A percentile compares a stretch with the other conserved stretches of the same genome.
phyloP scores from a whole-genome alignment of 441 rosid species.

The Pelargonium australe region DNA sequence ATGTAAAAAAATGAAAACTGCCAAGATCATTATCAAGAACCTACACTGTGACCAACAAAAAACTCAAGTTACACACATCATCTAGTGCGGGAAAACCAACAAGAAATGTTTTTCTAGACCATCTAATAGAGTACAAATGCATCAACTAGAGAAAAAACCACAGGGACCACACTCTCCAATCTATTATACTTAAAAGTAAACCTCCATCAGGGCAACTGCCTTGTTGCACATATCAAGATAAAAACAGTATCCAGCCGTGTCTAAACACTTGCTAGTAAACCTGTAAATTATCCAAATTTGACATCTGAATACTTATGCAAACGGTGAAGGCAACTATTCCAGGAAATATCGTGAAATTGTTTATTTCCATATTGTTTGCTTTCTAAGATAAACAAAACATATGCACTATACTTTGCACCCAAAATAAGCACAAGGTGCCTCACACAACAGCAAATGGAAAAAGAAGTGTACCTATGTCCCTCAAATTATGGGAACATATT shows the following conservation, averaged over 20 bases:
- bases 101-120: background rate
- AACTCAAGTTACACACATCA: background rate
- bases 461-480: background rate
- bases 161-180: background rate
- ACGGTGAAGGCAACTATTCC: background rate
- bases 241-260: background rate
- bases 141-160: background rate
- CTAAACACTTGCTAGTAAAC: background rate
- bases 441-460: background rate
- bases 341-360: slow-evolving; percentile 5
- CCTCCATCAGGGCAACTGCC: background rate
- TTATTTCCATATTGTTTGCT: background rate
- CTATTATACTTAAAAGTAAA: background rate
- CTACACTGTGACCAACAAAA: background rate
- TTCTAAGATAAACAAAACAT: slow-evolving; percentile 2
- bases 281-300: too few relatives aligned
- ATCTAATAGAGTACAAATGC: slow-evolving; percentile 1
- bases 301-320: background rate
- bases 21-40: background rate
- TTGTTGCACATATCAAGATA: background rate
- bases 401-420: background rate
- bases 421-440: slow-evolving; percentile 7
- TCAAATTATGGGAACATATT: background rate
- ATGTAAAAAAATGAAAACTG: background rate
- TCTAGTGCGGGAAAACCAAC: background rate